Evolutionary conservation across 495 filamentous ascomycete genomes (phyloP).

Genomic region (Gamarada debralockiae): DNA sequence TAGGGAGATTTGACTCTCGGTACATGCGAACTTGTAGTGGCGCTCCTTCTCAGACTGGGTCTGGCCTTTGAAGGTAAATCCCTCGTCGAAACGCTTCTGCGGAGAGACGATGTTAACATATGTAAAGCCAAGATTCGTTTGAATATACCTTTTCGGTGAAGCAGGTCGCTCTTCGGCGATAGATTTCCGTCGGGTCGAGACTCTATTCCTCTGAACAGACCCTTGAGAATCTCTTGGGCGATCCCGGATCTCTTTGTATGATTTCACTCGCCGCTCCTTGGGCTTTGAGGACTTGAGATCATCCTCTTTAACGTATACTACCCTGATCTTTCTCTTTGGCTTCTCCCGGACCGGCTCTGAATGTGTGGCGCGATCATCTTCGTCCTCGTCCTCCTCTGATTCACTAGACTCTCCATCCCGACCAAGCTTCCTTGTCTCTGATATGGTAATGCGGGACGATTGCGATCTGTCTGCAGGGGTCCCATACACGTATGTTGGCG

Average conservation of each 20-base stretch:
- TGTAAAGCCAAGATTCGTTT: not conserved
- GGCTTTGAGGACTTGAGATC: not conserved
- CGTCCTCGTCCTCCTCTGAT: conserved; percentile 10
- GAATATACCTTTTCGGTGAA: conserved; percentile 14
- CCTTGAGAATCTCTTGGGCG: conserved; percentile 7
- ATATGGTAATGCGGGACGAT: not conserved
- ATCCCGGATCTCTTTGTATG: conserved; percentile 2
- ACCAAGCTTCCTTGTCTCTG: conserved; percentile 17
- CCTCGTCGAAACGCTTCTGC: conserved; percentile 14
- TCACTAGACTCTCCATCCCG: conserved; percentile 19
- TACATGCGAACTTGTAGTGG: conserved; percentile 21
- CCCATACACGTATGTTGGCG: conserved; percentile 17
- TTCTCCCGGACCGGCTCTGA: conserved; percentile 3
- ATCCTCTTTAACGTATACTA: conserved; percentile 20
- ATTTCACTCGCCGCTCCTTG: conserved; percentile 8
- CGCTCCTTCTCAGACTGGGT: conserved; percentile 17
- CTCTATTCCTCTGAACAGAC: conserved; percentile 11
- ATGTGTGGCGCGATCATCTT: too few relatives aligned
- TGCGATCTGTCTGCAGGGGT: conserved; percentile 6
- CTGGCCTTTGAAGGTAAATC: conserved; percentile 4
- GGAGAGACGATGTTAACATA: conserved; percentile 10
- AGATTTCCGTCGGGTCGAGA: conserved; percentile 17
- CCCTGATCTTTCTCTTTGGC: conserved; percentile 16
- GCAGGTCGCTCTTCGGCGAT: conserved; percentile 4
- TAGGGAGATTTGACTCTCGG: not conserved